Evolutionary conservation across 768 basidiomycete genomes (phyloP), one percentile per base, ranked within the genome.

Genomic region (Amylocystis lapponica): DNA sequence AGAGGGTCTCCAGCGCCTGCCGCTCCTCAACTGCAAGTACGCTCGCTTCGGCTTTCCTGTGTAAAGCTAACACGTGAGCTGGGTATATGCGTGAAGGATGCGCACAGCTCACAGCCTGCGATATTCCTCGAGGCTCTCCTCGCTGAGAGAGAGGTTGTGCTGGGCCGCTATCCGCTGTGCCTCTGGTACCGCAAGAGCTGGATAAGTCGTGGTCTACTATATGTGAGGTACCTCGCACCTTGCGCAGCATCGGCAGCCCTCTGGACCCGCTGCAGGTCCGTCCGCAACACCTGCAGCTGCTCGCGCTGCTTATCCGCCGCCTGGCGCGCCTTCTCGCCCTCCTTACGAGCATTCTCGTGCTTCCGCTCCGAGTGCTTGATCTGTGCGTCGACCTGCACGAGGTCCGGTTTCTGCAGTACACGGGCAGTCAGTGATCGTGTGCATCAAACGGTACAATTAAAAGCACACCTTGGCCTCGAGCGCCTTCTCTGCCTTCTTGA

Each of bases 401-500:
- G 72, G 36, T 87, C 86, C 2, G 96, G 94, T 65, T 78, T 79
- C 92, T 95, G 48, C 25, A 32, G 31, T 25, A 36, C 11, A 14
- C n/a, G 13, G n/a, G 16, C 21, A 27, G 8, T 8, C 12, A 11
- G 7, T 31, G 3, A 32, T 44, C 4, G 14, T 42, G 27, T 12
- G 20, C n/a, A 27, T 17, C 19, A 22, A 30, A 22, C 5, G 31
- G 14, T 13, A 40, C n/a, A 10, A n/a, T 3, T n/a, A 19, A 16
- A 23, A 17, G 54, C 72, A 29, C 27, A 85, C 93, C 70, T 88
- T 90, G 13, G 73, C 79, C 46, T 97, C 95, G 8, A 94, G 63
- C 0, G 79, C 70, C 62, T 94, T 97, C 64, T 97, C 94, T 1
- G 84, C 84, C 61, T 85, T 88, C 68, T 96, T 96, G 45, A 95